Base-by-base conservation (phyloP, 2,329 filamentous ascomycete species). In the Pseudogymnoascus sp. region DNA sequence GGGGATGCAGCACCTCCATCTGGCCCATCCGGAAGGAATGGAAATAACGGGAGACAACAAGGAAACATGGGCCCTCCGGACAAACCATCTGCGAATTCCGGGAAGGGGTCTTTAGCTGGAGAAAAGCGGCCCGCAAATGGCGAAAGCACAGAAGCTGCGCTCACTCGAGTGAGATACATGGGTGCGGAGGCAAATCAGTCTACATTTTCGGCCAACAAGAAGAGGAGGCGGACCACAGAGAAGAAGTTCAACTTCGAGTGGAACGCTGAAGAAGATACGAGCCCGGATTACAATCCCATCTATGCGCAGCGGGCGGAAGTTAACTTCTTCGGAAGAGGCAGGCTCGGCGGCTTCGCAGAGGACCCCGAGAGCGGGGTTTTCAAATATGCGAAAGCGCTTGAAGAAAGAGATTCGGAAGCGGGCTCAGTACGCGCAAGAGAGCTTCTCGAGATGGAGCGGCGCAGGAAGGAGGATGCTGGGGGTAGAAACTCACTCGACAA, bases 211-310 rank as follows among this genome's bases (percentile, higher is more conserved):
- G 93, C 93, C 1, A 91, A 95, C 79, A 99, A 98, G 83, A 98
- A 98, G 80, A 85, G 93, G 63, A 89, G 90, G 78, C 84, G 93
- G 66, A 96, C 92, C 1, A 95, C 91, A 1, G 93, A 96, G 72
- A 91, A 93, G 77, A 98, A 99, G 75, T 99, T 99, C 80, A 99
- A 97, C 71, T 99, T 99, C 71, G 95, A 96, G 70, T 99, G 95
- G 95, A 96, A 96, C 69, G 84, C 86, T 0, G 90, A 96, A 65
- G 95, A 99, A 73, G 95, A 99, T 75, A 99, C 95, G 0, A 93
- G 88, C 67, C 84, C 81, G 60, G 88, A 91, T 69, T 89, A 92
- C 72, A 93, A 96, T 70, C 89, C 90, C 0, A 81, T 95, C 40
- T 96, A 96, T 74, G 82, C 88, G 60, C 79, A 86, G 26, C 82